Evolutionary conservation across 2,329 filamentous ascomycete species (phyloP), one percentile per base, ranked within the genome.

Genomic region (Colletotrichum lentis): DNA sequence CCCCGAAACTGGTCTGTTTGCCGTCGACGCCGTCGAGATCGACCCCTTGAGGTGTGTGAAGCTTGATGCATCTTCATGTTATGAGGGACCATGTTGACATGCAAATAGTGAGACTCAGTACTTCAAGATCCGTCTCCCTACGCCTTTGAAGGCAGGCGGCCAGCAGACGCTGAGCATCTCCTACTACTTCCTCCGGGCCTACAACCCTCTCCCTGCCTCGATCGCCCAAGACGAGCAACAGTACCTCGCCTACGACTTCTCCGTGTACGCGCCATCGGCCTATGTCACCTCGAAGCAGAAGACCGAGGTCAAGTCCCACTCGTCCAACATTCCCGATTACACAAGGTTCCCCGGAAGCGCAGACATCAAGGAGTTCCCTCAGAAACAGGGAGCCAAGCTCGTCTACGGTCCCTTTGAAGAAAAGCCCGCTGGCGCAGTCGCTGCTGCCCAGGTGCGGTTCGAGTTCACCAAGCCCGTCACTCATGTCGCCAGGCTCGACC

Each of bases 401-500:
- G 96, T 89, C 1, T 99, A 99, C 74, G 96, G 96, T 6, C 92
- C 94, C 3, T 99, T 96, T 80, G 87, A 88, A 71, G 89, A 95
- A 76, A 84, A 94, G 67, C 88, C 91, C n/a, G 92, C 94, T 7
- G 93, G 92, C 61, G 91, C 91, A 11, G 77, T 83, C 54, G 87
- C 92, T 74, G 89, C 90, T 20, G 89, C 93, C 67, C 88, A 85
- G 72, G 90, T 97, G 61, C 92, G 96, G 70, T 98, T 97, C 80
- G 94, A 99, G 79, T 97, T 96, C 82, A 97, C 92, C 71, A 96
- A 95, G 81, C 95, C 96, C 14, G 84, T 99, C 65, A 91, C 90
- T 50, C 92, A 96, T 76, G 88, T 93, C 58, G 88, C 89, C 41
- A 83, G 88, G 18, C 84, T 99, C 68, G 93, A 98, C 80, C 90